Percentiles rank a stretch among this genome's conserved stretches.
phyloP scores from a whole-genome alignment of 2,329 filamentous ascomycete species.

The Gremmenia infestans region DNA sequence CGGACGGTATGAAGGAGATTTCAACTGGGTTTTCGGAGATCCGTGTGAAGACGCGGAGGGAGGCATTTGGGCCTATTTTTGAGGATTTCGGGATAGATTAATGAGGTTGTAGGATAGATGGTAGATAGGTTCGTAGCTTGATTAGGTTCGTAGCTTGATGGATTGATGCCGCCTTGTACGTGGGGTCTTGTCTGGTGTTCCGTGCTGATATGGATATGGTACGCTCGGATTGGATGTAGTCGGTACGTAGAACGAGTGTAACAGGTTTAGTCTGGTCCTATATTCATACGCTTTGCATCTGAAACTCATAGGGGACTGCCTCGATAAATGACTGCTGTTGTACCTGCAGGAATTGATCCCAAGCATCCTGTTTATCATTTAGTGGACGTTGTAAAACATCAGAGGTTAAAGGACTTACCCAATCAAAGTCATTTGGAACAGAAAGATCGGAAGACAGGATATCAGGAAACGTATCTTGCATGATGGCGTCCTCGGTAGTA shows the following conservation, averaged over 20 bases:
- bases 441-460: constrained; percentile 13
- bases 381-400: not conserved
- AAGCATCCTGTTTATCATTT: constrained; percentile 15
- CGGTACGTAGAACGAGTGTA: not conserved
- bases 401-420: constrained; percentile 12
- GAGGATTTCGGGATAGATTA: constrained; percentile 6
- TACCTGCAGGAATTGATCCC: constrained; percentile 18
- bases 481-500: constrained; percentile 3
- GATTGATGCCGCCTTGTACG: not conserved
- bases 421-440: constrained; percentile 18
- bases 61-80: constrained; percentile 14
- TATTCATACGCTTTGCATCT: not conserved
- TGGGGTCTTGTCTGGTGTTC: not conserved
- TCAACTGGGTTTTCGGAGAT: constrained; percentile 28
- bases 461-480: constrained; percentile 17
- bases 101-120: not conserved
- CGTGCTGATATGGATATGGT: not conserved
- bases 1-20: constrained; percentile 29
- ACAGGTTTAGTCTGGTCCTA: not conserved
- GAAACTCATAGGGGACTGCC: not conserved
- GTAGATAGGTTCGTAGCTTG: not conserved
- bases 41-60: constrained; percentile 16
- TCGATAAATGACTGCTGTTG: not conserved
- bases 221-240: not conserved
- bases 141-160: not conserved